phyloP scores from a whole-genome alignment of 805 yeast genomes.

The Wickerhamiella occidentalis region DNA sequence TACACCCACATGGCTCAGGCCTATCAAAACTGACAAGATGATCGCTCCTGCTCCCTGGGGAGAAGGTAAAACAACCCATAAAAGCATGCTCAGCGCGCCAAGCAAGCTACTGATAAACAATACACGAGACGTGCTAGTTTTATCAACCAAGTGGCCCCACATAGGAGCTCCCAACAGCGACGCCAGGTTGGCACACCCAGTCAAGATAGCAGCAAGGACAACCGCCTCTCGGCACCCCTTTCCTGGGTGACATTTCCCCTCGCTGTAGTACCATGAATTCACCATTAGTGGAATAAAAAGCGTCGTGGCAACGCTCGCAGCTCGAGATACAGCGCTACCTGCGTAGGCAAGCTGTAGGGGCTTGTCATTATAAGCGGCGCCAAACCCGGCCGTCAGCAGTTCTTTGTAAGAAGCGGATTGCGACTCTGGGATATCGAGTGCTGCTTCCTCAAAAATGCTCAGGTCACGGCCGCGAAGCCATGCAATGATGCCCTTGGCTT shows the following conservation, averaged over 20 bases:
- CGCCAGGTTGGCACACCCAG: slow-evolving; percentile 52
- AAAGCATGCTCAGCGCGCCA: slow-evolving; percentile 19
- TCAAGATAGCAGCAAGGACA: slow-evolving; percentile 50
- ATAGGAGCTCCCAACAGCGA: slow-evolving; percentile 51
- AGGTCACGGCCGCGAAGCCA: slow-evolving; percentile 23
- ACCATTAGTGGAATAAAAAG: slow-evolving; percentile 54
- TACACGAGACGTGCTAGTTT: slow-evolving; percentile 28
- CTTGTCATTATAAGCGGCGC: slow-evolving; percentile 35
- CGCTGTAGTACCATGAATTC: slow-evolving; percentile 40
- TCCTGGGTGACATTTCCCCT: slow-evolving; percentile 37
- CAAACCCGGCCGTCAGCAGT: slow-evolving; percentile 38
- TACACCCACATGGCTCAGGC: slow-evolving; percentile 50
- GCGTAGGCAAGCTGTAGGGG: slow-evolving; percentile 44
- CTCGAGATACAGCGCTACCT: slow-evolving; percentile 52
- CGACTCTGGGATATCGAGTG: slow-evolving; percentile 19
- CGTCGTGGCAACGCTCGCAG: slow-evolving; percentile 46
- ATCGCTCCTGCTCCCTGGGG: slow-evolving; percentile 31
- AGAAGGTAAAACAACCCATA: slow-evolving; percentile 20
- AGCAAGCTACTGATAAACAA: slow-evolving; percentile 24
- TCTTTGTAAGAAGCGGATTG: slow-evolving; percentile 28
- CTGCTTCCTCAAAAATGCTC: slow-evolving; percentile 25
- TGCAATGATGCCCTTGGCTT: slow-evolving; percentile 25
- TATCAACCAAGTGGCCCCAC: slow-evolving; percentile 49
- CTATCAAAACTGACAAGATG: slow-evolving; percentile 37
- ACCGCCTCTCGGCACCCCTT: slow-evolving; percentile 49